Conservation (phyloP, 164 flowering plant species). For the Magnolia kwangsiensis region DNA sequence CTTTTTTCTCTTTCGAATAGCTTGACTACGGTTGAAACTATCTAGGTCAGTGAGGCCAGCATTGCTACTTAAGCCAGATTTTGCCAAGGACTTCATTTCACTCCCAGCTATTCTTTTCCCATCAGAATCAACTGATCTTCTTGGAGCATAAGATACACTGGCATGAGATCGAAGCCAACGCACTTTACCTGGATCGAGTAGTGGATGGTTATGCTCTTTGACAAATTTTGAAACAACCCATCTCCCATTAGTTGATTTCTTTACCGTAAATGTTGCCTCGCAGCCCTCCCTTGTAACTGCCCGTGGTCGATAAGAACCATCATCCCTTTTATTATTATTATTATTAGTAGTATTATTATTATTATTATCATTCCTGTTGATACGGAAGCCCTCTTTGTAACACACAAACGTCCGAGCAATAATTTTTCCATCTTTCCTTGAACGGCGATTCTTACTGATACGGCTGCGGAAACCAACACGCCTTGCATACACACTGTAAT, state of each 20-base stretch:
- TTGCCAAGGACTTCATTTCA: neutral
- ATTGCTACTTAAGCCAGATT: constrained; percentile 3
- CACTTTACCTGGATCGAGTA: constrained; percentile 7
- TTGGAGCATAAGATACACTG: constrained; percentile 6
- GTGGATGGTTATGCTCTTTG: constrained; percentile 17
- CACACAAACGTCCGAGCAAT: constrained; percentile 11
- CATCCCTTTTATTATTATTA: neutral
- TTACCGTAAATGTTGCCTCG: constrained; percentile 18
- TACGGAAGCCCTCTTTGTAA: constrained; percentile 14
- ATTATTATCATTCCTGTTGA: neutral
- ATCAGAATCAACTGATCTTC: neutral
- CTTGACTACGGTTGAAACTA: neutral
- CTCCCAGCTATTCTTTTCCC: neutral
- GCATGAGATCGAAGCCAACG: constrained; percentile 10
- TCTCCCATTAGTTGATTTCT: constrained; percentile 12
- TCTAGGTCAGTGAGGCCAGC: neutral
- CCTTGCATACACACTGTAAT: constrained; percentile 13
- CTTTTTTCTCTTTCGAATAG: neutral
- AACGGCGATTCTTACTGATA: constrained; percentile 8
- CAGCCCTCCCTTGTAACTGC: constrained; percentile 21
- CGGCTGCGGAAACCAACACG: constrained; percentile 16
- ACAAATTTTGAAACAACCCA: constrained; percentile 20
- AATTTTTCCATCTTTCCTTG: constrained; percentile 12
- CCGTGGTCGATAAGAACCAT: neutral
- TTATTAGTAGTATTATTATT: neutral